A percentile compares a stretch with the other conserved stretches of the same genome.
phyloP scores from a whole-genome alignment of 768 basidiomycete species.

The Tephrocybe sp. region DNA sequence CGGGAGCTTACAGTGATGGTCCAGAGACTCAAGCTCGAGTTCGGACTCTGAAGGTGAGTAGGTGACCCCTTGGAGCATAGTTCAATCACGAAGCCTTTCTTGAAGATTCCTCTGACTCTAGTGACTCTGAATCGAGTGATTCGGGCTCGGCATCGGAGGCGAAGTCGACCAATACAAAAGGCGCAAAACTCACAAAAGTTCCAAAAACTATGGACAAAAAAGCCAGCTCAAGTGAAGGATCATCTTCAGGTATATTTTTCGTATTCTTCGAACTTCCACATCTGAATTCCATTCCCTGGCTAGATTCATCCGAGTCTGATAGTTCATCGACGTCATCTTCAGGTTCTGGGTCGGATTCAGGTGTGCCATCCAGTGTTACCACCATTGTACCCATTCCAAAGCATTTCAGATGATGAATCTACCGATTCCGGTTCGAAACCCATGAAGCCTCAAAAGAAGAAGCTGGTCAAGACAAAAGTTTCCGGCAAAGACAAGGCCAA shows the following conservation, averaged over 20 bases:
- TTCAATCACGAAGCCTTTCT: not conserved
- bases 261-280: not conserved
- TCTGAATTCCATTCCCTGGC: slow-evolving; percentile 1
- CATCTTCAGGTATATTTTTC: slow-evolving; percentile 13
- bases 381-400: slow-evolving; percentile 9
- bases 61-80: not conserved
- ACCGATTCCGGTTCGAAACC: slow-evolving; percentile 24
- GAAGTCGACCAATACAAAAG: slow-evolving; percentile 9
- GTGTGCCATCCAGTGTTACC: slow-evolving; percentile 11
- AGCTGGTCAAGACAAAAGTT: slow-evolving; percentile 9
- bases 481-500: slow-evolving; percentile 7
- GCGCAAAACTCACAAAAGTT: slow-evolving; percentile 7
- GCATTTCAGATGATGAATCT: slow-evolving; percentile 32
- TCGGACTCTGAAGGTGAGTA: slow-evolving; percentile 25
- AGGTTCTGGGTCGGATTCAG: slow-evolving; percentile 28
- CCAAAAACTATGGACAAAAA: slow-evolving; percentile 2
- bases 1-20: slow-evolving; percentile 4
- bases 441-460: slow-evolving; percentile 9
- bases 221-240: slow-evolving; percentile 3
- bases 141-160: slow-evolving; percentile 30
- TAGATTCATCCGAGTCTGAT: slow-evolving; percentile 19
- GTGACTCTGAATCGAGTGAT: slow-evolving; percentile 24
- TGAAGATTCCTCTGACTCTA: slow-evolving; percentile 11
- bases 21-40: slow-evolving; percentile 14
- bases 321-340: slow-evolving; percentile 26